A percentile compares a stretch with the other conserved stretches of the same genome.
These are phyloP conservation scores for Allium sativum DNA, from an alignment of 106 monocot genomes.

Conservation along the genomic window DNA sequence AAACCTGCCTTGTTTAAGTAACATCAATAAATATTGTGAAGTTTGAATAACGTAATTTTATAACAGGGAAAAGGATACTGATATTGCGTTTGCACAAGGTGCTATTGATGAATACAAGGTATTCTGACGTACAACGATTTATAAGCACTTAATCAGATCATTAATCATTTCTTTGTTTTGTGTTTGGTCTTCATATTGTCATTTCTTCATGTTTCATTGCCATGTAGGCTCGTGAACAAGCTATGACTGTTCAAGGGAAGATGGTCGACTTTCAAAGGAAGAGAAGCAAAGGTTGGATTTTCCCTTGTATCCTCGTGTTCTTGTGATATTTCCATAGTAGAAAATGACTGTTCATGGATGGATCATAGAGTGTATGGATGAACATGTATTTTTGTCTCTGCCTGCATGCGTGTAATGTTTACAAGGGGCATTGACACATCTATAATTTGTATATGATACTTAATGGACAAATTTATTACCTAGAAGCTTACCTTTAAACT, in stretches of 20 bases:
- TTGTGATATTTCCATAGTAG: neutral
- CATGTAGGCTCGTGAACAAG: conserved; percentile 75
- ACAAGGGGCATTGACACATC: too few species aligned
- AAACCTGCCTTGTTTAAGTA: too few species aligned
- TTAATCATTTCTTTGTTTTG: neutral
- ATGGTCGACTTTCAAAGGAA: conserved; percentile 85
- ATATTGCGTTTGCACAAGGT: conserved; percentile 98
- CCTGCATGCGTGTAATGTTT: too few species aligned
- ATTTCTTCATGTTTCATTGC: conserved; percentile 5
- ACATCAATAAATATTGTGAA: neutral
- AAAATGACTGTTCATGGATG: too few species aligned
- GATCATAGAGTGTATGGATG: too few species aligned
- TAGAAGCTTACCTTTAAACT: too few species aligned
- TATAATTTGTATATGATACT: too few species aligned
- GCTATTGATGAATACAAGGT: conserved; percentile 99
- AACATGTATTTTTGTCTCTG: too few species aligned
- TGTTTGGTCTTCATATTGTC: neutral
- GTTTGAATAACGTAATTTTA: conserved; percentile 7
- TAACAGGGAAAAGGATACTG: conserved; percentile 94
- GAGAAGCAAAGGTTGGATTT: conserved; percentile 77
- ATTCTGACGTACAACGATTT: neutral
- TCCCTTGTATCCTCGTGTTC: conserved; percentile 2
- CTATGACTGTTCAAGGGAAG: conserved; percentile 72
- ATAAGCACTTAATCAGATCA: neutral
- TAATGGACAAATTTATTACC: too few species aligned